Percentiles rank a stretch among this genome's conserved stretches.
phyloP scores from a whole-genome alignment of 2,329 filamentous ascomycete genomes.

The Clonostachys rhizophaga region DNA sequence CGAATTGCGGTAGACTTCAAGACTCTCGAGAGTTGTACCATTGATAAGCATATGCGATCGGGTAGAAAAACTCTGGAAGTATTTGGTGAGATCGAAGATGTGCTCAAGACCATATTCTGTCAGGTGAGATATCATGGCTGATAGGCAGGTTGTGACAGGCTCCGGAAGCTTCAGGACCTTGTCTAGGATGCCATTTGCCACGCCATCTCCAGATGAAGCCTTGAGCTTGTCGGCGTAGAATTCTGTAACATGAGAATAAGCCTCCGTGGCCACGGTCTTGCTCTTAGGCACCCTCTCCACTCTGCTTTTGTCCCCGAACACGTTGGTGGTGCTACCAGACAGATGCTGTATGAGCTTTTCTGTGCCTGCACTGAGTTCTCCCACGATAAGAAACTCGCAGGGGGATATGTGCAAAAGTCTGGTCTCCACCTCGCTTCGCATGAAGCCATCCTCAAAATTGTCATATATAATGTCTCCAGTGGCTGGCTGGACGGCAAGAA shows the following conservation, averaged over 20 bases:
- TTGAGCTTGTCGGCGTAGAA: slow-evolving; percentile 90
- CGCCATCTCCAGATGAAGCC: slow-evolving; percentile 46
- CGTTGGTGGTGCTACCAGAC: slow-evolving; percentile 82
- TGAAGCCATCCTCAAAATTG: slow-evolving; percentile 93
- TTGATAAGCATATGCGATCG: slow-evolving; percentile 94
- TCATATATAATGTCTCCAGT: slow-evolving; percentile 97
- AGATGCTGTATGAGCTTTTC: slow-evolving; percentile 90
- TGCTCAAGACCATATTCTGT: slow-evolving; percentile 91
- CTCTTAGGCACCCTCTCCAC: slow-evolving; percentile 73
- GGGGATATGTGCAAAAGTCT: slow-evolving; percentile 92
- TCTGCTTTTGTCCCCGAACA: slow-evolving; percentile 85
- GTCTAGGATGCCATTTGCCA: slow-evolving; percentile 66
- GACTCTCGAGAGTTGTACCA: slow-evolving; percentile 86
- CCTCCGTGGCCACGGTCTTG: slow-evolving; percentile 78
- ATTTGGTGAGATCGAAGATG: slow-evolving; percentile 93
- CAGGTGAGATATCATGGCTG: slow-evolving; percentile 92
- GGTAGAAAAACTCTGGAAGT: slow-evolving; percentile 94
- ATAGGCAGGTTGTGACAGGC: slow-evolving; percentile 84
- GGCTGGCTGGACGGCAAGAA: slow-evolving; percentile 90
- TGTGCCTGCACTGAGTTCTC: slow-evolving; percentile 82
- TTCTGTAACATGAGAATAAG: slow-evolving; percentile 82
- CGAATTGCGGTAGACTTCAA: slow-evolving; percentile 94
- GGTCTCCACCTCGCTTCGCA: slow-evolving; percentile 95
- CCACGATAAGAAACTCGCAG: slow-evolving; percentile 91
- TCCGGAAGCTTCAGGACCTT: slow-evolving; percentile 83